Conservation (phyloP, 1,139 yeast genomes). For the Nakaseomyces delphensis region DNA sequence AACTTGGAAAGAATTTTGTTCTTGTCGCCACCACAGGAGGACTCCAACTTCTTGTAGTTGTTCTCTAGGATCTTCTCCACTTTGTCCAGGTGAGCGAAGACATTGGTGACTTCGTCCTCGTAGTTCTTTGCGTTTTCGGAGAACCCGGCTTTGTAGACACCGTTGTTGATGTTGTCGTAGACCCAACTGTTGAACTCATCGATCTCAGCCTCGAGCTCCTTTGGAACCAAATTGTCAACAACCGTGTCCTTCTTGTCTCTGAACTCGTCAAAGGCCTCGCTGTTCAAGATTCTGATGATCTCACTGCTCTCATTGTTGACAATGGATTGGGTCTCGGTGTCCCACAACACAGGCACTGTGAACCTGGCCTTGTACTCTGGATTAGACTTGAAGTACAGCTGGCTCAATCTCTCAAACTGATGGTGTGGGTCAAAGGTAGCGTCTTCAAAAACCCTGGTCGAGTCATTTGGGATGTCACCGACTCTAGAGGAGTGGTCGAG, state of each 20-base stretch:
- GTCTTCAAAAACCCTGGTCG: slow-evolving; percentile 22
- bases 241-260: slow-evolving; percentile 42
- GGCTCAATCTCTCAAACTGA: slow-evolving; percentile 52
- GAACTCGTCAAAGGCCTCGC: slow-evolving; percentile 49
- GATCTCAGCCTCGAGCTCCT: slow-evolving; percentile 43
- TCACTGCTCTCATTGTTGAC: slow-evolving; percentile 89
- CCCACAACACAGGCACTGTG: slow-evolving; percentile 94
- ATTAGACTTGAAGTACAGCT: slow-evolving; percentile 66
- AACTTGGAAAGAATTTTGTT: slow-evolving; percentile 25
- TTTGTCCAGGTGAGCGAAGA: slow-evolving; percentile 66
- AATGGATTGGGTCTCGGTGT: slow-evolving; percentile 66
- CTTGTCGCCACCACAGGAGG: slow-evolving; percentile 17
- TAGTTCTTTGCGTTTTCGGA: slow-evolving; percentile 80
- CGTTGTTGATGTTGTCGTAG: slow-evolving; percentile 80
- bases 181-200: slow-evolving; percentile 80
- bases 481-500: slow-evolving; percentile 13
- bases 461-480: slow-evolving; percentile 17
- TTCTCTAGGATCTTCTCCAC: slow-evolving; percentile 55
- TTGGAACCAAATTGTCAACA: slow-evolving; percentile 56
- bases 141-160: slow-evolving; percentile 90
- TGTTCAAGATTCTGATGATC: slow-evolving; percentile 71
- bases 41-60: slow-evolving; percentile 37
- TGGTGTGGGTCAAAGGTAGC: slow-evolving; percentile 57
- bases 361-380: slow-evolving; percentile 71
- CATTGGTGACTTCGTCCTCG: slow-evolving; percentile 55